Conservation (phyloP, 805 yeast genomes). For the Candida golubevii region DNA sequence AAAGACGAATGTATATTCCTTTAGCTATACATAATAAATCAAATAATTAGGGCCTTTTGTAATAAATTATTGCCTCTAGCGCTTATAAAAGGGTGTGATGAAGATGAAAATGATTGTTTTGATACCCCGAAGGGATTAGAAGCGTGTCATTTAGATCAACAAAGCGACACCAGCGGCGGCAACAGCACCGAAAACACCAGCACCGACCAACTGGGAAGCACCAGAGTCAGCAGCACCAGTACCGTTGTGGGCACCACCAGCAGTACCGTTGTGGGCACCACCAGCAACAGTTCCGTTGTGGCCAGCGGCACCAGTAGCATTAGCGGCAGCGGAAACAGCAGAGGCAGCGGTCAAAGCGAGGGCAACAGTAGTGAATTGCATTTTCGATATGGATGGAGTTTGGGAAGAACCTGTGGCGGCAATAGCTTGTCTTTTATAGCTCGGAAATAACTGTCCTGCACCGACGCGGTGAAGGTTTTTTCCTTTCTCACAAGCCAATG, state of each 20-base stretch:
- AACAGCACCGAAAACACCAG: constrained; percentile 26
- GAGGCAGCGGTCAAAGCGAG: constrained; percentile 37
- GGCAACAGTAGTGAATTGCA: constrained; percentile 38
- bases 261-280: constrained; percentile 19
- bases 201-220: constrained; percentile 32
- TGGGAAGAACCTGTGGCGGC: not conserved
- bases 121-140: not conserved
- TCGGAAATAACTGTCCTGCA: constrained; percentile 7
- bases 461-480: constrained; percentile 1
- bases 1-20: constrained; percentile 1
- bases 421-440: constrained; percentile 8
- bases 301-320: constrained; percentile 19
- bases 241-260: constrained; percentile 18
- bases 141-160: constrained; percentile 27
- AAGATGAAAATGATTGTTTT: constrained; percentile 3
- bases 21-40: constrained; percentile 5
- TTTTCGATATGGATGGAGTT: constrained; percentile 14
- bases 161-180: constrained; percentile 36
- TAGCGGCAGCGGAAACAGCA: constrained; percentile 34
- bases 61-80: constrained; percentile 12
- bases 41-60: constrained; percentile 5
- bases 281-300: constrained; percentile 8
- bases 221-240: constrained; percentile 26
- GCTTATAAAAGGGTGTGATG: constrained; percentile 7
- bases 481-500: not conserved